A percentile compares a stretch with the other conserved stretches of the same genome.
Evolutionary conservation across 1,139 yeast genomes (phyloP).

Genomic region (Saccharomycopsis crataegensis): DNA sequence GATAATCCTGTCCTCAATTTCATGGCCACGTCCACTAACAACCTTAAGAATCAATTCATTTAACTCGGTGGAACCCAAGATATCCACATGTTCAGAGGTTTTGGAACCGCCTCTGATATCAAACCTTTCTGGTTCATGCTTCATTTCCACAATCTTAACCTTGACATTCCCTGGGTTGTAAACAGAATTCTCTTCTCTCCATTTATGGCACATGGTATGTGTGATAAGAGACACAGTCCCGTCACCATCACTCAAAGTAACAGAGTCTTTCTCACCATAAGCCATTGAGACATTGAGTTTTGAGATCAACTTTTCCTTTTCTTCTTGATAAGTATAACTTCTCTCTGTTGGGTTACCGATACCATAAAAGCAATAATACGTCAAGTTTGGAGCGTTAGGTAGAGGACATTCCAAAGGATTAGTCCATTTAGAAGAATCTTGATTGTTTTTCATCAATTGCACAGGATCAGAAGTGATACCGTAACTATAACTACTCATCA

Average conservation of each 20-base stretch:
- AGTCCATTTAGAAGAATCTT: conserved; percentile 73
- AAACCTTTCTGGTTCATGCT: conserved; percentile 86
- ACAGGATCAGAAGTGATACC: conserved; percentile 59
- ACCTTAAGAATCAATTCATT: conserved; percentile 78
- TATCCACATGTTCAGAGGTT: conserved; percentile 97
- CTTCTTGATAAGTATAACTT: conserved; percentile 77
- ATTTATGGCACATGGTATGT: conserved; percentile 74
- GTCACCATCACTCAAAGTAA: conserved; percentile 84
- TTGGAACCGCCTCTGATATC: conserved; percentile 97
- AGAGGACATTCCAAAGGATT: conserved; percentile 88
- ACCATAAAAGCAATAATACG: conserved; percentile 85
- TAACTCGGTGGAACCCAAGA: conserved; percentile 85
- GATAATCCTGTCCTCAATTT: conserved; percentile 50
- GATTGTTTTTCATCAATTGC: conserved; percentile 57
- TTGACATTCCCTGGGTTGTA: conserved; percentile 73
- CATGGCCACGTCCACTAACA: conserved; percentile 71
- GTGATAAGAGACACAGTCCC: conserved; percentile 88
- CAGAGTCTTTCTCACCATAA: conserved; percentile 47
- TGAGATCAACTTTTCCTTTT: conserved; percentile 36
- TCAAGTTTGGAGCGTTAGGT: conserved; percentile 91
- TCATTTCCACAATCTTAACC: conserved; percentile 81
- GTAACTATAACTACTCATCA: conserved; percentile 63
- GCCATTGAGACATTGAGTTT: conserved; percentile 62
- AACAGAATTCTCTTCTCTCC: conserved; percentile 66
- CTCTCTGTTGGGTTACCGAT: conserved; percentile 95